A percentile compares a stretch with the other conserved stretches of the same genome.
phyloP scores from a whole-genome alignment of 805 yeast genomes.

The Candida chauliodis region DNA sequence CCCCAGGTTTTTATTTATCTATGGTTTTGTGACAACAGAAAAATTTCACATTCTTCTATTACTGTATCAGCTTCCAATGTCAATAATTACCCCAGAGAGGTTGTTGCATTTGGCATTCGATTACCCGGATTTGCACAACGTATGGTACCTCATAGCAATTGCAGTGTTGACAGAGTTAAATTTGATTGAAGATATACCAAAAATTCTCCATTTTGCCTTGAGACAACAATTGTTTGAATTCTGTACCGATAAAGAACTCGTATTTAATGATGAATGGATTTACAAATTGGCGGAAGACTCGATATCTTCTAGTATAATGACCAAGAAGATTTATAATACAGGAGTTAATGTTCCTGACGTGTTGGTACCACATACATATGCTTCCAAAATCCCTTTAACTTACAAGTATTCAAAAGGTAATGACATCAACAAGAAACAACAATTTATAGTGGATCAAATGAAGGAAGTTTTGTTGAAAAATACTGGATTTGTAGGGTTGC shows the following conservation, averaged over 20 bases:
- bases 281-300: conserved; percentile 38
- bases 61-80: no score
- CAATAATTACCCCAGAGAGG: conserved; percentile 48
- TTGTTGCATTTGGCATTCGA: conserved; percentile 49
- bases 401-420: conserved; percentile 30
- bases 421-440: conserved; percentile 36
- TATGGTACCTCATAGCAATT: conserved; percentile 80
- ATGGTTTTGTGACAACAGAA: no score
- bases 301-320: conserved; percentile 33
- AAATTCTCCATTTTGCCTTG: conserved; percentile 65
- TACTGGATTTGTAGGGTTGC: conserved; percentile 78
- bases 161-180: conserved; percentile 80
- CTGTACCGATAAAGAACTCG: conserved; percentile 14
- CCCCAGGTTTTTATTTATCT: no score
- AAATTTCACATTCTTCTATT: no score
- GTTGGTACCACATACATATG: conserved; percentile 36
- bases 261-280: conserved; percentile 32
- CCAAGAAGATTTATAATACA: conserved; percentile 34
- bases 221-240: conserved; percentile 40
- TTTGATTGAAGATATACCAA: conserved; percentile 76
- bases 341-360: conserved; percentile 42
- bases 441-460: conserved; percentile 46
- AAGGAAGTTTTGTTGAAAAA: conserved; percentile 79
- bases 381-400: conserved; percentile 34
- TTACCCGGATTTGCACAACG: conserved; percentile 50